phyloP scores from a whole-genome alignment of 2,329 filamentous ascomycete species.

The Paradendryphiella salina region DNA sequence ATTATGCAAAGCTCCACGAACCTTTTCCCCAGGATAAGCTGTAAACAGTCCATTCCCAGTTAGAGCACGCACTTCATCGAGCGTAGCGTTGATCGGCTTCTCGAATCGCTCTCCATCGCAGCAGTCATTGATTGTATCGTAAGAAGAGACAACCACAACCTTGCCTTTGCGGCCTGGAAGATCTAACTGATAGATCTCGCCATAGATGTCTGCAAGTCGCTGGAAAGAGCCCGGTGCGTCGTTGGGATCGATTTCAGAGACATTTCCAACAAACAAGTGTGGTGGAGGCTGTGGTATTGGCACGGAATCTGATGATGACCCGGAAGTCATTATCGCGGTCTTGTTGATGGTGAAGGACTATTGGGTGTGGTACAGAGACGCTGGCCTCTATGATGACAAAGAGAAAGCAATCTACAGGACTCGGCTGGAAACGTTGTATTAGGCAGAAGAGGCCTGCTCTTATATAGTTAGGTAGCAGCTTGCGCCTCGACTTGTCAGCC shows the following conservation, averaged over 20 bases:
- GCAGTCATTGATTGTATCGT: slow-evolving; percentile 12
- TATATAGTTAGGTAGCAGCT: slow-evolving; percentile 1
- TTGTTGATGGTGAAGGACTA: background rate
- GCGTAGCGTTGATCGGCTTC: slow-evolving; percentile 9
- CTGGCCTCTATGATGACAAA: background rate
- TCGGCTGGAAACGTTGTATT: background rate
- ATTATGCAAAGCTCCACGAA: background rate
- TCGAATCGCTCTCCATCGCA: slow-evolving; percentile 8
- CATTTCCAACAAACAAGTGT: slow-evolving; percentile 6
- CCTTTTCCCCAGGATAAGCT: slow-evolving; percentile 10
- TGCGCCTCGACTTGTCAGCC: slow-evolving; percentile 1
- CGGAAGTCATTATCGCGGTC: slow-evolving; percentile 2
- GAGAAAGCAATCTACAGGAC: background rate
- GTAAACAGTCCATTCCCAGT: slow-evolving; percentile 10
- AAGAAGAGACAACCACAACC: slow-evolving; percentile 7
- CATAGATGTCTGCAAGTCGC: slow-evolving; percentile 10
- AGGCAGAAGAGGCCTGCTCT: background rate
- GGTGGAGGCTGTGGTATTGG: slow-evolving; percentile 11
- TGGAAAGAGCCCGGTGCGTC: slow-evolving; percentile 5
- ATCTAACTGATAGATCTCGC: slow-evolving; percentile 11
- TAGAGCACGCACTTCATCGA: slow-evolving; percentile 9
- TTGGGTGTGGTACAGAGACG: background rate
- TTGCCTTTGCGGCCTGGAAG: slow-evolving; percentile 7
- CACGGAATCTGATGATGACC: slow-evolving; percentile 4
- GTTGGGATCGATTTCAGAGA: slow-evolving; percentile 7